phyloP scores from a whole-genome alignment of 306 rosid species.

The Quercus mongolica region DNA sequence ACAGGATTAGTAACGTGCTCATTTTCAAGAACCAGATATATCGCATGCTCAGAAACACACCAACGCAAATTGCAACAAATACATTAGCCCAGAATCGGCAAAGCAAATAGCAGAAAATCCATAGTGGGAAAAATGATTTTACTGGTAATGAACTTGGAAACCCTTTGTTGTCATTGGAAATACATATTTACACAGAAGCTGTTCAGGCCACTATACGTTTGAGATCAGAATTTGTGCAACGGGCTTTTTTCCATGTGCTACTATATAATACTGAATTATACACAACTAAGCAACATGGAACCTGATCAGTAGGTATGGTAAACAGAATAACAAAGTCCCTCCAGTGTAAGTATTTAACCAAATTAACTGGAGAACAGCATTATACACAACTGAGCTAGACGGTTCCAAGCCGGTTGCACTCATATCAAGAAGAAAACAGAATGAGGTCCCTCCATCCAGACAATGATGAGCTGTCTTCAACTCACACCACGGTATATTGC shows the following conservation, averaged over 20 bases:
- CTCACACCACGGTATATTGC: slow-evolving; percentile 78
- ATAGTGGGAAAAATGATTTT: no score
- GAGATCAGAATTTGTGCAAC: slow-evolving; percentile 11
- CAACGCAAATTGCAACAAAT: no score
- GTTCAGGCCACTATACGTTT: slow-evolving; percentile 8
- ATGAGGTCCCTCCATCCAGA: neutral
- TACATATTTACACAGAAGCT: slow-evolving; percentile 37
- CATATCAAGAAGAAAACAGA: slow-evolving; percentile 12
- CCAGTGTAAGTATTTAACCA: neutral
- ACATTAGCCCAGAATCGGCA: no score
- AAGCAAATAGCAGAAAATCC: no score
- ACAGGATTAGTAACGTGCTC: no score
- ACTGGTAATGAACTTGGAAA: neutral
- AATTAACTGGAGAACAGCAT: slow-evolving; percentile 10
- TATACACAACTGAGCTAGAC: slow-evolving; percentile 14
- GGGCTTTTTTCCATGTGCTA: slow-evolving; percentile 17
- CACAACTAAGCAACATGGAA: slow-evolving; percentile 11
- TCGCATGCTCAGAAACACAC: no score
- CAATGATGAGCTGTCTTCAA: slow-evolving; percentile 34
- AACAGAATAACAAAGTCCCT: neutral
- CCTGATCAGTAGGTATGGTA: slow-evolving; percentile 5
- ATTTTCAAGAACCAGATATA: no score
- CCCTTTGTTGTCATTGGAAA: slow-evolving; percentile 1
- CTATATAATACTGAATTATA: slow-evolving; percentile 17
- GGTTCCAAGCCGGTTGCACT: slow-evolving; percentile 12